Base-by-base conservation (phyloP, 148 eudicot species). In the Linanthus parryae region DNA sequence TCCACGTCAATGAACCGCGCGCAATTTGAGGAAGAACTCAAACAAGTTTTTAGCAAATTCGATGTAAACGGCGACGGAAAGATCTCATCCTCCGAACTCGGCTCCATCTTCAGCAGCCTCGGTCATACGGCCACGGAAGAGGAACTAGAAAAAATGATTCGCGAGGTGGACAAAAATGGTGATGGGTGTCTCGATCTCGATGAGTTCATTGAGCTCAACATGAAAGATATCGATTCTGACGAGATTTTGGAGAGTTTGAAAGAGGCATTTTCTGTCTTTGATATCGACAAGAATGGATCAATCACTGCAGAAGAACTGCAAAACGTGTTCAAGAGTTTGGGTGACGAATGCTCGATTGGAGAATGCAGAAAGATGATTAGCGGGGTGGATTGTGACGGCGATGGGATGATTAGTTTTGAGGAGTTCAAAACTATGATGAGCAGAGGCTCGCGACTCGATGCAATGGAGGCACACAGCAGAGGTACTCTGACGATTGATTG, bases 21-120 rank as follows among this genome's bases (percentile, higher is more conserved):
- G 3, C 59, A 50, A 26, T 63, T 73, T 43, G 77, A 73, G 55
- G 69, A 73, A 17, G 79, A 67, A 8, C 63, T 76, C 12, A 60
- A 60, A 23, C 79, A 70, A 29, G 78, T 78, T 8, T 78, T 73
- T 57, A 73, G 63, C 38, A 77, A 78, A 40, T 78, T 78, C 58
- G 83, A 78, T 56, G 76, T 52, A 2, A 78, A 78, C 23, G 83
- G 83, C 13, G 83, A 78, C 47, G 79, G 76, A 3, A 78, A 61
- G 63, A 74, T 78, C 57, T 73, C 65, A 0, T 58, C 73, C 2
- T 48, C 75, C 2, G 83, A 78, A 48, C 64, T 78, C 26, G 75
- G 74, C 3, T 56, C 72, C 3, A 69, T 72, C 1, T 54, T 72
- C 72, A 38, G 51, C 13, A 60, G 68, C 47, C 45, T 77, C 9